These are phyloP conservation scores for Fraxinus nigra DNA, from an alignment of 305 asterid species.

Conservation along the genomic window DNA sequence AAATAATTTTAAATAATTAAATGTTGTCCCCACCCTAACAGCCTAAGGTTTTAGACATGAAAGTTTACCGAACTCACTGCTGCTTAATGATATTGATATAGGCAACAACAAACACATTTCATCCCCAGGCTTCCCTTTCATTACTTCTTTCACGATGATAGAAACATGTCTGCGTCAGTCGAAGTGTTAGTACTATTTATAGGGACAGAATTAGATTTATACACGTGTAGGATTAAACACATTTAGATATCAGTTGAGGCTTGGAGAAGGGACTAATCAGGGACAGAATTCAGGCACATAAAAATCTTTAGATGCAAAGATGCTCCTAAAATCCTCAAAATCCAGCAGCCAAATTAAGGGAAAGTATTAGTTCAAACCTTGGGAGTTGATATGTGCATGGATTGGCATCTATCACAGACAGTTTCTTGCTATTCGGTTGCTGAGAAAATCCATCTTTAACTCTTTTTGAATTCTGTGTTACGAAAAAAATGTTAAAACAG, in stretches of 20 bases:
- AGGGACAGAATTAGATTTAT: neutral
- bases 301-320: neutral
- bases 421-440: conserved; percentile 37
- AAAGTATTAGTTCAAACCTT: conserved; percentile 45
- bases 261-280: neutral
- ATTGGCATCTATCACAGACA: conserved; percentile 33
- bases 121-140: conserved; percentile 4
- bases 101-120: neutral
- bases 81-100: neutral
- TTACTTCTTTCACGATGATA: conserved; percentile 9
- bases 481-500: conserved; percentile 12
- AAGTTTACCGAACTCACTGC: neutral
- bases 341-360: conserved; percentile 10
- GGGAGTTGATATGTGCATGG: conserved; percentile 36
- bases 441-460: conserved; percentile 35
- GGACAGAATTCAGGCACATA: neutral
- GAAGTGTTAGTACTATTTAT: neutral
- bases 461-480: conserved; percentile 48
- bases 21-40: neutral
- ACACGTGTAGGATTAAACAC: neutral
- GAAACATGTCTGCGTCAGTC: neutral
- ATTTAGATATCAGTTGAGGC: neutral
- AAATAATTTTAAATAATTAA: neutral
- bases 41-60: neutral
- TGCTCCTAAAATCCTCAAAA: neutral